A percentile compares a stretch with the other conserved stretches of the same genome.
These are phyloP conservation scores for Agarophyton chilense DNA, from an alignment of 23 red algal species.

Conservation along the genomic window DNA sequence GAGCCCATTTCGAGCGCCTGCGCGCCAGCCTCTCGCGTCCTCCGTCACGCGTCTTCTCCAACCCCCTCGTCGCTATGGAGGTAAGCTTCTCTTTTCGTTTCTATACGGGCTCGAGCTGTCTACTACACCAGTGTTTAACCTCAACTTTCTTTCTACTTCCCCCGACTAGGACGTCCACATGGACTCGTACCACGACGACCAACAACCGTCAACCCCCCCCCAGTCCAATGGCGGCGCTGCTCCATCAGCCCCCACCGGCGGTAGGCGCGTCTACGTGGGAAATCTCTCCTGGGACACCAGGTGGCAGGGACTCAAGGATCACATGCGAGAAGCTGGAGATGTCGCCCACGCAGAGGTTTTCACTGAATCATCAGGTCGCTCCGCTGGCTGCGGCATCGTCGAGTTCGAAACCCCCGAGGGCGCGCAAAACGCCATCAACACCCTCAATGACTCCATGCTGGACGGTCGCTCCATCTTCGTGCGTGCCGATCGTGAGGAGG, in stretches of 20 bases:
- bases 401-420: constrained; percentile 89
- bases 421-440: constrained; percentile 85
- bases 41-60: no score
- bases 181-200: constrained; percentile 17
- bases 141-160: background rate
- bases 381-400: constrained; percentile 96
- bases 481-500: constrained; percentile 92
- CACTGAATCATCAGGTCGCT: constrained; percentile 90
- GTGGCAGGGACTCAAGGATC: constrained; percentile 97
- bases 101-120: background rate
- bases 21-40: background rate
- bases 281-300: constrained; percentile 91
- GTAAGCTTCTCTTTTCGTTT: constrained; percentile 2
- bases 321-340: constrained; percentile 95
- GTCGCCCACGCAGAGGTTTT: constrained; percentile 98
- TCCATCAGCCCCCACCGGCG: constrained; percentile 40
- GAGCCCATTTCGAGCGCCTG: background rate
- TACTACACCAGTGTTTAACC: constrained; percentile 1
- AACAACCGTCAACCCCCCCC: constrained; percentile 13
- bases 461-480: constrained; percentile 96
- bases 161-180: constrained; percentile 12
- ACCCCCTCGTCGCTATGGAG: background rate
- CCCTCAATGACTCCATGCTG: constrained; percentile 87
- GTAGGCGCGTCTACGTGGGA: constrained; percentile 92
- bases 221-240: constrained; percentile 57